Conservation (phyloP, 139 green algal species). For the Volvox africanus region DNA sequence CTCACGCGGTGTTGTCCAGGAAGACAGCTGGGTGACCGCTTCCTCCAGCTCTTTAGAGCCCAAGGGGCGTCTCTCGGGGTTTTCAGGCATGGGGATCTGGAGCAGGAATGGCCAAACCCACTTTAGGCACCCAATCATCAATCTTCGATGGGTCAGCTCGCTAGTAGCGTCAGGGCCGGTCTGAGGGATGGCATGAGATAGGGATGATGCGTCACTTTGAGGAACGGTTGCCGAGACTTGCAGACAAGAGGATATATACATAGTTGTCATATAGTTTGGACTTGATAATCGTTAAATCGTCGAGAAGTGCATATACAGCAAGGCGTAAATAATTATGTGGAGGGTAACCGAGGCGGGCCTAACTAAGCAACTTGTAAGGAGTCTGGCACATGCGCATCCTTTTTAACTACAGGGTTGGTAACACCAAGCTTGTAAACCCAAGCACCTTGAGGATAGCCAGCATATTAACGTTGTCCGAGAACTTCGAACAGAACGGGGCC, state of each 20-base stretch:
- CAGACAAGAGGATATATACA: too few species aligned
- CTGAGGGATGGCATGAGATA: neutral
- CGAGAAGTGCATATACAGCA: too few species aligned
- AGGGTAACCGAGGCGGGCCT: too few species aligned
- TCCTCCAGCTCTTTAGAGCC: neutral
- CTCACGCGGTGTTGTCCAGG: constrained; percentile 36
- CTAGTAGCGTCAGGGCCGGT: neutral
- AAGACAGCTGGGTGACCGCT: neutral
- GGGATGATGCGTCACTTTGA: too few species aligned
- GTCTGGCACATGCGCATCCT: too few species aligned
- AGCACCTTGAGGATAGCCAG: constrained; percentile 30
- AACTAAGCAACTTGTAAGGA: too few species aligned
- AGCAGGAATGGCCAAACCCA: constrained; percentile 19
- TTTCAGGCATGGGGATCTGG: neutral
- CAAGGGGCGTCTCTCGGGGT: neutral
- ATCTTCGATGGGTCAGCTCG: neutral
- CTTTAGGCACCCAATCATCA: constrained; percentile 23
- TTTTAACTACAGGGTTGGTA: too few species aligned
- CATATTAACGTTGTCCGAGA: neutral
- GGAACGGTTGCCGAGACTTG: too few species aligned
- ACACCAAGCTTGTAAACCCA: too few species aligned
- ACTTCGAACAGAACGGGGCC: constrained; percentile 19
- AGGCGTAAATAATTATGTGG: too few species aligned
- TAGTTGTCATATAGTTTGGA: too few species aligned
- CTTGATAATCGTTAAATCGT: too few species aligned